These are phyloP conservation scores for Neurospora sp. DNA, from an alignment of 495 filamentous ascomycete species.

Conservation along the genomic window DNA sequence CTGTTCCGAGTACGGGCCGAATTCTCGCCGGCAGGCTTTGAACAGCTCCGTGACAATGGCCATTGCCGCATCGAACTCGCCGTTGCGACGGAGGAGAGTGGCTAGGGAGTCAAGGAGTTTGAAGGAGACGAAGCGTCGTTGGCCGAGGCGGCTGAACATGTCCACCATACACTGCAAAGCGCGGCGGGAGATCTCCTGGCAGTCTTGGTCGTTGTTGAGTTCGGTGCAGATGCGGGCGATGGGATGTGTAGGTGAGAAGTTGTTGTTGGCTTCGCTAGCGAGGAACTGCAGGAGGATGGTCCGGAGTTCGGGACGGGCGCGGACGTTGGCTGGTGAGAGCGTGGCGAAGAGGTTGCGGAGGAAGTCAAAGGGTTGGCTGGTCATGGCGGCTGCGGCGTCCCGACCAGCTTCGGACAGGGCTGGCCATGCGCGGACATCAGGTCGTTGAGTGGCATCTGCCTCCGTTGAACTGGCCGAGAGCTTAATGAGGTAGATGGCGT, in stretches of 20 bases:
- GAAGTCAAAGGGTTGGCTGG: slow-evolving; percentile 22
- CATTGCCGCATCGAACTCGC: slow-evolving; percentile 19
- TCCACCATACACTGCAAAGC: slow-evolving; percentile 26
- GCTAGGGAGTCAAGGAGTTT: slow-evolving; percentile 25
- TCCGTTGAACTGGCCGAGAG: slow-evolving; percentile 13
- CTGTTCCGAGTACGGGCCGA: slow-evolving; percentile 18
- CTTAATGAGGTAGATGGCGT: slow-evolving; percentile 24
- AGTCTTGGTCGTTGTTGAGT: slow-evolving; percentile 16
- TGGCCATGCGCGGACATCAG: slow-evolving; percentile 17
- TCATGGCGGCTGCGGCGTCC: slow-evolving; percentile 20
- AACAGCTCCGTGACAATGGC: slow-evolving; percentile 21
- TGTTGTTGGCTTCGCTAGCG: slow-evolving; percentile 15
- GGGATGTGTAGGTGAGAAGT: slow-evolving; percentile 18
- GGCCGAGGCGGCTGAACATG: slow-evolving; percentile 18
- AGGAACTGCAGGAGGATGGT: slow-evolving; percentile 19
- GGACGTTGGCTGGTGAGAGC: slow-evolving; percentile 21
- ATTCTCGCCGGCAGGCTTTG: slow-evolving; percentile 14
- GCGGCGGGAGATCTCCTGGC: slow-evolving; percentile 22
- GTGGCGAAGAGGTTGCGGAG: slow-evolving; percentile 22
- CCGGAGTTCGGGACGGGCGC: slow-evolving; percentile 21
- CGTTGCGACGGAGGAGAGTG: slow-evolving; percentile 22
- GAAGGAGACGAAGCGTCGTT: slow-evolving; percentile 21
- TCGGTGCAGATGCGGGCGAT: slow-evolving; percentile 21
- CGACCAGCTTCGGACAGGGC: slow-evolving; percentile 16
- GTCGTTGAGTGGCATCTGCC: slow-evolving; percentile 6